Conservation (phyloP, 352 stramenopile genomes). For the Globisporangium acanthophoron region DNA sequence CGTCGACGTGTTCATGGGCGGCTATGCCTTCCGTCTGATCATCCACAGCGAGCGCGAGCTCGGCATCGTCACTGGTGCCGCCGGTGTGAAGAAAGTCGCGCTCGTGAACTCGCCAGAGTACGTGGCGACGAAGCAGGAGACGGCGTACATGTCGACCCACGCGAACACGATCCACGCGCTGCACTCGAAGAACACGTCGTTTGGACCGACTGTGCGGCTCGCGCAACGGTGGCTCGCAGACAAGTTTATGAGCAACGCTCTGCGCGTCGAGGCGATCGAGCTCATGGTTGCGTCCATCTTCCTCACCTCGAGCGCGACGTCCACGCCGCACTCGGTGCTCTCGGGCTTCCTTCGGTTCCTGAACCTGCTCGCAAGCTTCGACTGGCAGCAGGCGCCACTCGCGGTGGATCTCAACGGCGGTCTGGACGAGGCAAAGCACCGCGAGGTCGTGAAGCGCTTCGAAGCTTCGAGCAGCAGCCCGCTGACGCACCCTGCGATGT, state of each 20-base stretch:
- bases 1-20: constrained; percentile 78
- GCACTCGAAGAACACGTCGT: constrained; percentile 74
- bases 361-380: constrained; percentile 58
- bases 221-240: constrained; percentile 75
- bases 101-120: constrained; percentile 61
- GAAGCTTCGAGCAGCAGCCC: constrained; percentile 59
- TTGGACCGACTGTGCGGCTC: constrained; percentile 75
- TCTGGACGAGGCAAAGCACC: constrained; percentile 52
- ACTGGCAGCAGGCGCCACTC: constrained; percentile 71
- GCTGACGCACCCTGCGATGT: constrained; percentile 63
- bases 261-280: constrained; percentile 71
- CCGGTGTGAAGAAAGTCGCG: constrained; percentile 47
- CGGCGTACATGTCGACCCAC: constrained; percentile 59
- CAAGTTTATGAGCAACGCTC: constrained; percentile 67
- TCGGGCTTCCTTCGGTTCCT: constrained; percentile 80
- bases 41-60: constrained; percentile 81
- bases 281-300: constrained; percentile 78
- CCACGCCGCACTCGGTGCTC: constrained; percentile 64
- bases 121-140: constrained; percentile 51
- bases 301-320: constrained; percentile 35
- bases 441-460: constrained; percentile 71
- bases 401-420: constrained; percentile 67
- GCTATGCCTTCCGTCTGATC: constrained; percentile 80
- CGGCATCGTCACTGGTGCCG: constrained; percentile 48
- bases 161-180: constrained; percentile 69